Percentiles rank a stretch among this genome's conserved stretches.
These are phyloP conservation scores for Candida gorgasii DNA, from an alignment of 805 yeast species.

Conservation along the genomic window DNA sequence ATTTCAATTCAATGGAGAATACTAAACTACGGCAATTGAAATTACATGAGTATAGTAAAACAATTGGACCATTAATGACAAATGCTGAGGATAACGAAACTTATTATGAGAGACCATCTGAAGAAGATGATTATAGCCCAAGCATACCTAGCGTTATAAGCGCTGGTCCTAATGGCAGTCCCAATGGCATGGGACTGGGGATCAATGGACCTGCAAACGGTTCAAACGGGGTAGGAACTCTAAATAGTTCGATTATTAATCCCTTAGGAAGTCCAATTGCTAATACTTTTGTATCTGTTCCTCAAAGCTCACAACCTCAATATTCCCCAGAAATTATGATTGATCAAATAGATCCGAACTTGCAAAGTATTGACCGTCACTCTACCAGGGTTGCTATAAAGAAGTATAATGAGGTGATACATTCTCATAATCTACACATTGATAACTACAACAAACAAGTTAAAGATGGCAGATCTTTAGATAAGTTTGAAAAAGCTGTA, in stretches of 20 bases:
- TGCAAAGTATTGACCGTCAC: constrained; percentile 1
- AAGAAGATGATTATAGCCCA: not conserved
- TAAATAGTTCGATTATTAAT: no score
- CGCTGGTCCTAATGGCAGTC: not conserved
- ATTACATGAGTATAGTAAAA: constrained; percentile 11
- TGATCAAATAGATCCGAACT: constrained; percentile 6
- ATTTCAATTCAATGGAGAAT: constrained; percentile 9
- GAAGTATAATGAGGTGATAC: constrained; percentile 14
- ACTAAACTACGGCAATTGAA: constrained; percentile 11
- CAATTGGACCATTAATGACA: constrained; percentile 16
- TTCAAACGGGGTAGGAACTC: not conserved
- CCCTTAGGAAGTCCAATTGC: no score
- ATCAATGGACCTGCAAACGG: not conserved
- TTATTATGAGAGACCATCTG: constrained; percentile 1
- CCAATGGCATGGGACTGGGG: not conserved
- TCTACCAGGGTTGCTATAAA: constrained; percentile 1
- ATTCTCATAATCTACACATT: constrained; percentile 14
- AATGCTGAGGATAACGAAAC: constrained; percentile 15
- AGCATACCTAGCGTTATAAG: not conserved
- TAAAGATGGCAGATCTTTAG: not conserved
- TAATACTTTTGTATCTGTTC: no score
- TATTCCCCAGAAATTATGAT: not conserved
- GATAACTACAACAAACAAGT: constrained; percentile 16
- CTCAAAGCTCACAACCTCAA: no score
- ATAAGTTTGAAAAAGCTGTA: not conserved